Percentiles rank a stretch among this genome's conserved stretches.
phyloP scores from a whole-genome alignment of 2,329 filamentous ascomycete species.

The Colletotrichum paranaense region DNA sequence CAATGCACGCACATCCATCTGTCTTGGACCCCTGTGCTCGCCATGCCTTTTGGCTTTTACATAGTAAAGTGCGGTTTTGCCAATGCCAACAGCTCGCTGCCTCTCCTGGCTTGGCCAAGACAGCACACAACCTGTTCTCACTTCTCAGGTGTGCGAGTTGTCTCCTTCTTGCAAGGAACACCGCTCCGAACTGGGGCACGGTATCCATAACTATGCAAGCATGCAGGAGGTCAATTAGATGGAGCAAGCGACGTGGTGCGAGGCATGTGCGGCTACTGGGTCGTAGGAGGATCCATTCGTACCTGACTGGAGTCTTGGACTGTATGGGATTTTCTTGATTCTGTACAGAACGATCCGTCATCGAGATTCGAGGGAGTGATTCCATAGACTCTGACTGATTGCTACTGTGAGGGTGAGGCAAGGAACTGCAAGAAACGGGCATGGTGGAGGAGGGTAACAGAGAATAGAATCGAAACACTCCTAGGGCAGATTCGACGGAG shows the following conservation, averaged over 20 bases:
- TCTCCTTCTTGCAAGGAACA: constrained; percentile 14
- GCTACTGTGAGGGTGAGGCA: not conserved
- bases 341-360: not conserved
- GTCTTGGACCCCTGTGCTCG: not conserved
- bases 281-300: constrained; percentile 14
- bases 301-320: constrained; percentile 2
- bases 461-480: not conserved
- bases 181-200: not conserved
- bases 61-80: no score
- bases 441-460: not conserved
- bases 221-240: constrained; percentile 8
- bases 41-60: not conserved
- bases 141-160: constrained; percentile 15
- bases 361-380: not conserved
- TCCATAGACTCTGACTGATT: no score
- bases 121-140: constrained; percentile 25
- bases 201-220: not conserved
- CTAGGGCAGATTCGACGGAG: not conserved
- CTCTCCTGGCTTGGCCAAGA: constrained; percentile 17
- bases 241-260: constrained; percentile 1
- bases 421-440: not conserved
- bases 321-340: constrained; percentile 1
- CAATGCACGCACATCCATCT: not conserved
- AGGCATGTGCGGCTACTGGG: constrained; percentile 14
- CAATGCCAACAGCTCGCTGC: constrained; percentile 6